These are phyloP conservation scores for Nidularia sp. DNA, from an alignment of 768 basidiomycete genomes.

Conservation along the genomic window DNA sequence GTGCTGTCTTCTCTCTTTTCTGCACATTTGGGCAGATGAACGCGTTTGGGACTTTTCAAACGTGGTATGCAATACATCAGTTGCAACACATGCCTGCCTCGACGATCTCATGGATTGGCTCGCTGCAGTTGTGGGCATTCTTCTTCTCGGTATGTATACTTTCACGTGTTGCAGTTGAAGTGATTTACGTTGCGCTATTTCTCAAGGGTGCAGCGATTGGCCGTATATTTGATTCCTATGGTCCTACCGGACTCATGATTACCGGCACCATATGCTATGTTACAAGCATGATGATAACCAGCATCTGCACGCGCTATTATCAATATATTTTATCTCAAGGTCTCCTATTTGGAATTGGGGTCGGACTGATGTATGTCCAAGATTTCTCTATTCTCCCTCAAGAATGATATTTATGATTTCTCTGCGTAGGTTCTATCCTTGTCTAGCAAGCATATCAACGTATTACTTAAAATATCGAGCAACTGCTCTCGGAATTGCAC, in stretches of 20 bases:
- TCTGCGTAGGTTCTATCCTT: constrained; percentile 58
- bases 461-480: constrained; percentile 63
- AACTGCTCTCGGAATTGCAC: constrained; percentile 67
- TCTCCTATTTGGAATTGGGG: constrained; percentile 59
- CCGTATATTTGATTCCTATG: constrained; percentile 54
- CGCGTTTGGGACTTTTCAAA: constrained; percentile 69
- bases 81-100: constrained; percentile 44
- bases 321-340: constrained; percentile 64
- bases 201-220: constrained; percentile 60
- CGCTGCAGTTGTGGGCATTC: constrained; percentile 64
- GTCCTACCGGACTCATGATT: constrained; percentile 50
- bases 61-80: constrained; percentile 63
- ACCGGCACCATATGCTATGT: constrained; percentile 45
- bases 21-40: constrained; percentile 71
- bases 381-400: constrained; percentile 2
- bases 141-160: constrained; percentile 55
- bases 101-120: constrained; percentile 69
- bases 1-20: constrained; percentile 63
- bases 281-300: constrained; percentile 55
- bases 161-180: not conserved
- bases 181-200: not conserved
- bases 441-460: constrained; percentile 62
- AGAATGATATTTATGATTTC: not conserved
- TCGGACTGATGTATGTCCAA: constrained; percentile 55
- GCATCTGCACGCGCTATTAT: constrained; percentile 52